These are phyloP conservation scores for Glaciozyma martinii DNA, from an alignment of 768 basidiomycete species.

Conservation along the genomic window DNA sequence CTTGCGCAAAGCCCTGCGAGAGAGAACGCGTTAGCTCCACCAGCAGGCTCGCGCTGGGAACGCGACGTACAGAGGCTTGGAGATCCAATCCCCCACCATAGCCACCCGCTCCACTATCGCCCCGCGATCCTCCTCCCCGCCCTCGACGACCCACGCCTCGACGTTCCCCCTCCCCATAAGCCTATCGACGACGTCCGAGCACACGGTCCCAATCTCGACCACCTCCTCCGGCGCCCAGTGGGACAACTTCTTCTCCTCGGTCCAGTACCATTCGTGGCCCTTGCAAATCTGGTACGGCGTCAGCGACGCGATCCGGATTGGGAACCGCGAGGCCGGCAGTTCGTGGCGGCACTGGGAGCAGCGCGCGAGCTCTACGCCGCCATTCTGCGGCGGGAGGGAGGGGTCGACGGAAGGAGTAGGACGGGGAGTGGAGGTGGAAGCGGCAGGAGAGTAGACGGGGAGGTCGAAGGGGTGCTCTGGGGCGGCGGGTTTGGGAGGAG, in stretches of 20 bases:
- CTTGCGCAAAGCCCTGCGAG: not conserved
- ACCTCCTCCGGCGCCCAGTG: constrained; percentile 1
- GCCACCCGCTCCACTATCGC: not conserved
- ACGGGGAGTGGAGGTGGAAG: not conserved
- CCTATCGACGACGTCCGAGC: not conserved
- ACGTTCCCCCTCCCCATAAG: not conserved
- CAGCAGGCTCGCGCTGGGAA: not conserved
- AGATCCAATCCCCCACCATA: not conserved
- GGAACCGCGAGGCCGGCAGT: not conserved
- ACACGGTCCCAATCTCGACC: not conserved
- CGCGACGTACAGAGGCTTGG: not conserved
- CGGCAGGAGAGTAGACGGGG: not conserved
- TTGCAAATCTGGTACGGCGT: not conserved
- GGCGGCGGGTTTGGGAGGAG: not conserved
- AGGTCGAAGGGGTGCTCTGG: not conserved
- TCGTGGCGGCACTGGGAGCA: not conserved
- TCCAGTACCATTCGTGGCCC: not conserved
- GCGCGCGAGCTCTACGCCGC: not conserved
- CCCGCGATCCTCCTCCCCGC: not conserved
- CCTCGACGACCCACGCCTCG: not conserved
- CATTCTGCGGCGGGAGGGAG: not conserved
- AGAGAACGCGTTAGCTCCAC: not conserved
- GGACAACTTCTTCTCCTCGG: not conserved
- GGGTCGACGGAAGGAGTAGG: not conserved
- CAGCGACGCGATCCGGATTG: not conserved